A percentile compares a stretch with the other conserved stretches of the same genome.
Evolutionary conservation across 1,284 basidiomycete genomes (phyloP).

Genomic region (Schizopora paradoxa): DNA sequence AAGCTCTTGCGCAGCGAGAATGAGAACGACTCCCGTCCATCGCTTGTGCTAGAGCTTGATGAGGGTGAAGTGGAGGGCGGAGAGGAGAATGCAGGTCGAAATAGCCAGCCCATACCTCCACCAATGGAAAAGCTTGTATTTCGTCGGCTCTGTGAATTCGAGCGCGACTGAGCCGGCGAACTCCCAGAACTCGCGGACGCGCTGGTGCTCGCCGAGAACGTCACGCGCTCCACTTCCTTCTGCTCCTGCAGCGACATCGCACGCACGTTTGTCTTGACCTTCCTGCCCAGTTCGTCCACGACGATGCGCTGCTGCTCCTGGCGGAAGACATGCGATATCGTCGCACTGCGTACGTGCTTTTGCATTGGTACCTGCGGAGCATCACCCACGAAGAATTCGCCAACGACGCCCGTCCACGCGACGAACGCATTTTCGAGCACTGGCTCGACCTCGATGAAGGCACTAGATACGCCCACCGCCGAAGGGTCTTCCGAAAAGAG

Average conservation of each 20-base stretch:
- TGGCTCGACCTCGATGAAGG: conserved; percentile 50
- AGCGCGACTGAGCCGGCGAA: neutral
- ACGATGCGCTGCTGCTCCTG: conserved; percentile 1
- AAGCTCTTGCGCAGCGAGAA: conserved; percentile 12
- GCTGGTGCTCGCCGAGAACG: conserved; percentile 1
- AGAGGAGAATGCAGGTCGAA: conserved; percentile 10
- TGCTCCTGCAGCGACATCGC: conserved; percentile 6
- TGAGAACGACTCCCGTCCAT: conserved; percentile 4
- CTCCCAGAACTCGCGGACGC: neutral
- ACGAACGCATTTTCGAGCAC: conserved; percentile 52
- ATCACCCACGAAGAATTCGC: conserved; percentile 45
- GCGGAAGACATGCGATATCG: conserved; percentile 2
- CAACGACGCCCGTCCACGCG: conserved; percentile 58
- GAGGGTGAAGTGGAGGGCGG: neutral
- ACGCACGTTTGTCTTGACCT: conserved; percentile 2
- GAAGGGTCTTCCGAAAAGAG: conserved; percentile 54
- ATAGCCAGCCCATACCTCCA: conserved; percentile 10
- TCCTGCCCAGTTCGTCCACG: neutral
- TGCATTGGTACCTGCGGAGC: conserved; percentile 18
- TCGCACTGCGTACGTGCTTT: conserved; percentile 20
- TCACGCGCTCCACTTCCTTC: neutral
- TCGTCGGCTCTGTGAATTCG: neutral
- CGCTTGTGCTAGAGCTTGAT: neutral
- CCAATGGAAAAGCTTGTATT: neutral
- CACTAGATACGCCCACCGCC: conserved; percentile 51